These are phyloP conservation scores for Leptoxyphium fumago DNA, from an alignment of 2,329 filamentous ascomycete species.

Conservation along the genomic window DNA sequence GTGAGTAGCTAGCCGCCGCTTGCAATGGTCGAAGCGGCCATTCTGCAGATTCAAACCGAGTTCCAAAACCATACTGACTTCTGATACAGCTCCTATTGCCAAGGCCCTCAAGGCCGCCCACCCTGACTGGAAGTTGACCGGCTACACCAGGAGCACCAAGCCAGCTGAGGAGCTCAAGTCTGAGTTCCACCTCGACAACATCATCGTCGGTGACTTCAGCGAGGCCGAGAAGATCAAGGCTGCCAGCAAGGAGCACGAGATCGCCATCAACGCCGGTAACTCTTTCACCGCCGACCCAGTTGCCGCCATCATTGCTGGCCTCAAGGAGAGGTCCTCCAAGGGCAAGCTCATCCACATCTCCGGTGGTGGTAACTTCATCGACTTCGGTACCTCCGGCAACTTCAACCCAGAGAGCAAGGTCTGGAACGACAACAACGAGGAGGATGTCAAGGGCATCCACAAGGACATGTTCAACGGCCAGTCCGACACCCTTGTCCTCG, in stretches of 20 bases:
- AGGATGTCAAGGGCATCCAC: conserved; percentile 7
- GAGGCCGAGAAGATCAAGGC: conserved; percentile 1
- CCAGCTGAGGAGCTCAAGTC: conserved; percentile 1
- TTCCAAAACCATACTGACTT: too few relatives aligned
- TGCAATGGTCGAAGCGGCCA: neutral
- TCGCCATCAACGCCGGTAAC: conserved; percentile 1
- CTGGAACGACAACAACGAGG: conserved; percentile 3
- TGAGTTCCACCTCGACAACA: neutral
- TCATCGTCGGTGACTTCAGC: neutral
- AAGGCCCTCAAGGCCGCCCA: conserved; percentile 2
- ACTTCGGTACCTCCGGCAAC: conserved; percentile 2
- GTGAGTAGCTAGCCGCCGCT: neutral
- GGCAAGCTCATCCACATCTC: conserved; percentile 1
- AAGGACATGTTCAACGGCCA: conserved; percentile 6
- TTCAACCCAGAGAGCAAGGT: conserved; percentile 2
- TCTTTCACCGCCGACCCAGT: conserved; percentile 2
- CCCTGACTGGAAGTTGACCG: conserved; percentile 1
- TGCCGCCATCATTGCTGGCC: conserved; percentile 1
- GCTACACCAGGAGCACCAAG: conserved; percentile 1
- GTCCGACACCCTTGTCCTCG: conserved; percentile 3
- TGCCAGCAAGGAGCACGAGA: conserved; percentile 2
- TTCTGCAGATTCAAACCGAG: too few relatives aligned
- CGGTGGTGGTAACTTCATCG: conserved; percentile 2
- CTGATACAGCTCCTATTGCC: neutral
- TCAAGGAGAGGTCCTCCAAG: neutral